phyloP scores from a whole-genome alignment of 768 basidiomycete genomes.

The Gloeophyllum trabeum region DNA sequence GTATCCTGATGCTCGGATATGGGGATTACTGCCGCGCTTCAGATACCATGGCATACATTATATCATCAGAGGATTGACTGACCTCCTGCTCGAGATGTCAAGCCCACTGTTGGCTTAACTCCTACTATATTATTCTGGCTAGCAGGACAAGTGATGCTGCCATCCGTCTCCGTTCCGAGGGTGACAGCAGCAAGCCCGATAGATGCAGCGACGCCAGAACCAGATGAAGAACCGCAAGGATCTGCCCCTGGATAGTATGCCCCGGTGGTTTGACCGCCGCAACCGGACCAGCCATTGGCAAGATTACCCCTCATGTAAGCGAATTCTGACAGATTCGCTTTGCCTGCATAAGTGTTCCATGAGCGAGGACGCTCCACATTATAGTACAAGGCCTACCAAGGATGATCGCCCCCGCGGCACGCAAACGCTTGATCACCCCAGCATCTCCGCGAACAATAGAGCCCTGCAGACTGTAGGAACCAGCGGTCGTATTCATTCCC shows the following conservation, averaged over 20 bases:
- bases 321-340: constrained; percentile 45
- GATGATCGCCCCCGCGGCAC: constrained; percentile 22
- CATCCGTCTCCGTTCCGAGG: constrained; percentile 38
- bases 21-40: constrained; percentile 8
- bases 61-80: not conserved
- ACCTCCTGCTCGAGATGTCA: constrained; percentile 24
- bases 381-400: constrained; percentile 13
- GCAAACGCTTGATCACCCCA: constrained; percentile 18
- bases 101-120: constrained; percentile 25
- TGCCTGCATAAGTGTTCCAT: constrained; percentile 21
- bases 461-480: constrained; percentile 23
- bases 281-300: constrained; percentile 46
- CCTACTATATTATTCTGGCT: constrained; percentile 16
- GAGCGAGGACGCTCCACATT: not conserved
- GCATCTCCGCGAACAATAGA: constrained; percentile 24
- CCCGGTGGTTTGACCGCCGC: constrained; percentile 37
- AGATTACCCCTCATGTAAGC: constrained; percentile 34
- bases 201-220: constrained; percentile 42
- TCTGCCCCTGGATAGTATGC: constrained; percentile 40
- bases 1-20: constrained; percentile 18
- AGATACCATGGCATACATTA: not conserved
- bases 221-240: constrained; percentile 48
- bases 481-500: constrained; percentile 31
- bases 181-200: constrained; percentile 39
- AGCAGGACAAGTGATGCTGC: constrained; percentile 43